phyloP scores from a whole-genome alignment of 371 early-diverging fungal genomes.

The Apophysomyces trapeziformis region DNA sequence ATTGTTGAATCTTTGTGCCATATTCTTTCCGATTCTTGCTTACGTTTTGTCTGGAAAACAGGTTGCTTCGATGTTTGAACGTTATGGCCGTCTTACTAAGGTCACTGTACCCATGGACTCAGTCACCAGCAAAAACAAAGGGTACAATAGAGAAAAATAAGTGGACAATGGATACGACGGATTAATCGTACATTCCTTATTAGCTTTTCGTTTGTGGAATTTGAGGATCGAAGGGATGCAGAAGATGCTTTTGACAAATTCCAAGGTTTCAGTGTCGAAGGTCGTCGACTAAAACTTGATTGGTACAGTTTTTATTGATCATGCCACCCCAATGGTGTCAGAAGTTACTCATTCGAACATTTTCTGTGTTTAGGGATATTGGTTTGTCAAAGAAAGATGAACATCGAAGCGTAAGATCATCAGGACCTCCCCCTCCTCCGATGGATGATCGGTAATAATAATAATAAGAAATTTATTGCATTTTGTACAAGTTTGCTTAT shows the following conservation, averaged over 20 bases:
- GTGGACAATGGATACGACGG: background rate
- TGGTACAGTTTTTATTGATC: conserved; percentile 47
- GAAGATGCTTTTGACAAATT: conserved; percentile 79
- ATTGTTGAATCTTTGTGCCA: background rate
- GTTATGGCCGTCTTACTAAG: conserved; percentile 68
- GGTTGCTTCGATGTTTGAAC: conserved; percentile 73
- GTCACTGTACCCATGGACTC: conserved; percentile 76
- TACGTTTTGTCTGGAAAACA: background rate
- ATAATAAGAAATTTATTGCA: background rate
- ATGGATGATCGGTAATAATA: conserved; percentile 6
- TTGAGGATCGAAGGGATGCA: conserved; percentile 77
- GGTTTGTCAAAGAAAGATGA: conserved; percentile 72
- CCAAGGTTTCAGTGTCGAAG: conserved; percentile 72
- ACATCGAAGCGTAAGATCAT: conserved; percentile 30
- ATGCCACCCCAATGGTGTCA: background rate
- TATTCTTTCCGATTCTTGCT: too few species aligned
- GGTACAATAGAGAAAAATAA: conserved; percentile 42
- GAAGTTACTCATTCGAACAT: too few species aligned
- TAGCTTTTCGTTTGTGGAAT: conserved; percentile 80
- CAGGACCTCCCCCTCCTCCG: conserved; percentile 22
- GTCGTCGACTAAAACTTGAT: conserved; percentile 76
- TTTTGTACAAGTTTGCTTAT: background rate
- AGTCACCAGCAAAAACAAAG: conserved; percentile 77
- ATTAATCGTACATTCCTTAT: background rate
- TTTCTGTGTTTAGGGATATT: conserved; percentile 53